Conservation (phyloP, 1,284 basidiomycete genomes). For the Trametes polyzona region DNA sequence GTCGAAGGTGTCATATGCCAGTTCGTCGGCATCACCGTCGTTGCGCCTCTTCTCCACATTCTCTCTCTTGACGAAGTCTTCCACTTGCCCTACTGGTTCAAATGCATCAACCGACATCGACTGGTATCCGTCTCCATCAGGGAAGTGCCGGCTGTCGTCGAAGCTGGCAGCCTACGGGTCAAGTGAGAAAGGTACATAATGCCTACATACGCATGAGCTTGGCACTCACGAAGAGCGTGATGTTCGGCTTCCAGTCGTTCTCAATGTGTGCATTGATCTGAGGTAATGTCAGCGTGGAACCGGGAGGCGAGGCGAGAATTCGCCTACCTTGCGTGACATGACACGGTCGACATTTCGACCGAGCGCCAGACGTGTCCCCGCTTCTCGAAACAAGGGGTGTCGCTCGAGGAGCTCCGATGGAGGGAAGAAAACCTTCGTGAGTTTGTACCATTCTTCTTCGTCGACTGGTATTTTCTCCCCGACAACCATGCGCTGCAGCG, state of each 20-base stretch:
- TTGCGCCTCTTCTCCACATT: not conserved
- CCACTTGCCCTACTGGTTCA: not conserved
- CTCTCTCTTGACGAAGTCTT: conserved; percentile 2
- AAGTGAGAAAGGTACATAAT: too few species aligned
- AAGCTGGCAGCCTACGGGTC: conserved; percentile 5
- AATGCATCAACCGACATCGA: conserved; percentile 2
- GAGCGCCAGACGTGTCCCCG: not conserved
- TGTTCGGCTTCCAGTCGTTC: conserved; percentile 15
- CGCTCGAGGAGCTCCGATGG: conserved; percentile 5
- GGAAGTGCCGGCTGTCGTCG: not conserved
- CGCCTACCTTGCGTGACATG: not conserved
- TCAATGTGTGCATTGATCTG: conserved; percentile 3
- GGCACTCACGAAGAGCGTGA: conserved; percentile 11
- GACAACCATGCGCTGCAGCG: not conserved
- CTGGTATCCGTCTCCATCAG: conserved; percentile 1
- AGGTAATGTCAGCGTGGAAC: not conserved
- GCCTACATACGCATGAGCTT: too few species aligned
- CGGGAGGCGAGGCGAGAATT: not conserved
- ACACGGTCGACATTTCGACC: not conserved
- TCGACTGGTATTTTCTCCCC: not conserved
- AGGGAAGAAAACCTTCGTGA: conserved; percentile 12
- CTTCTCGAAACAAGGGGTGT: conserved; percentile 2
- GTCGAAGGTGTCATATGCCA: conserved; percentile 6
- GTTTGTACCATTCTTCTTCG: conserved; percentile 13
- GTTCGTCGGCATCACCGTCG: not conserved